Conservation (phyloP, 1,284 basidiomycete species). For the Melampsora americana region DNA sequence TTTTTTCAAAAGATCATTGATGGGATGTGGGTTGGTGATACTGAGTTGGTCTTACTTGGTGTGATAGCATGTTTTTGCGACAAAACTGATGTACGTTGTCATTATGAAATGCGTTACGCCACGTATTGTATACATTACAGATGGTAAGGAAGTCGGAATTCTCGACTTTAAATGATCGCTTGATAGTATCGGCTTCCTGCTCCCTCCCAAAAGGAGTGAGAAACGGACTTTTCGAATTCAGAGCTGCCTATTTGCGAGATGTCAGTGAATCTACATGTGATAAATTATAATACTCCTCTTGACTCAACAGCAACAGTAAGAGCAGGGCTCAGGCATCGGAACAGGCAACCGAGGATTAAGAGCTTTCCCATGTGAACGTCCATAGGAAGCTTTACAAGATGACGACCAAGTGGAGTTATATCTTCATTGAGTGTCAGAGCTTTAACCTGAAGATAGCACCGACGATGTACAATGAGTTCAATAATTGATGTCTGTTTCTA, state of each 20-base stretch:
- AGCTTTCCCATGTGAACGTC: conserved; percentile 97
- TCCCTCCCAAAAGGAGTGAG: conserved; percentile 83
- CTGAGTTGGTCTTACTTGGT: conserved; percentile 71
- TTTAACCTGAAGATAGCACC: conserved; percentile 57
- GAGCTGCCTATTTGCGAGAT: conserved; percentile 61
- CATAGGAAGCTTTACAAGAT: conserved; percentile 80
- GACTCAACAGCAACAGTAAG: conserved; percentile 73
- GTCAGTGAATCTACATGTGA: background rate
- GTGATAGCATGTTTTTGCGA: conserved; percentile 76
- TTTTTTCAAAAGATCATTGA: background rate
- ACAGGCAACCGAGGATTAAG: conserved; percentile 76
- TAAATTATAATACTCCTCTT: too few species aligned
- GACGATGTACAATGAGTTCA: background rate
- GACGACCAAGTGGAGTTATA: conserved; percentile 88
- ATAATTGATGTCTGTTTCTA: background rate
- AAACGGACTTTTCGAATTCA: conserved; percentile 93
- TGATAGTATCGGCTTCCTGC: conserved; percentile 79
- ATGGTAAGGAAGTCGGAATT: conserved; percentile 96
- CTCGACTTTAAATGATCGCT: conserved; percentile 73
- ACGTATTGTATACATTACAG: conserved; percentile 82
- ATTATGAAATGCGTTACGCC: conserved; percentile 75
- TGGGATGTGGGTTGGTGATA: background rate
- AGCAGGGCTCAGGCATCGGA: conserved; percentile 89
- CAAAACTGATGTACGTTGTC: conserved; percentile 63
- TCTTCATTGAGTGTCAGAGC: conserved; percentile 82